Percentiles rank a stretch among this genome's conserved stretches.
Conservation (phyloP, 306 rosid species). For the Chamaecrista fasciculata region DNA sequence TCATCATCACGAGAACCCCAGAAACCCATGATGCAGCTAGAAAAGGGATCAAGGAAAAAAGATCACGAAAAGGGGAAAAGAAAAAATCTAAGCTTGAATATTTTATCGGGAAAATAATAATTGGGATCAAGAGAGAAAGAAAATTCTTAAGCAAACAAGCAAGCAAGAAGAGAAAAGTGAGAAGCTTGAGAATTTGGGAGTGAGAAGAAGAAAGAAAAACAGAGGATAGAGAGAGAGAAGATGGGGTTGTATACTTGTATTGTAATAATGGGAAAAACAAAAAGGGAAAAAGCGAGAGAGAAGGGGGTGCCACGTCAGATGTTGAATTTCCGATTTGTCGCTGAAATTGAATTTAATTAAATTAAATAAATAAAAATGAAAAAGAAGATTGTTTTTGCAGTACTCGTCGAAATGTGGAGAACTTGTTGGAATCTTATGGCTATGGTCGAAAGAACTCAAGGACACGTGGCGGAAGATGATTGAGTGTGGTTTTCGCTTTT, state of each 20-base stretch:
- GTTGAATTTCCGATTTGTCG: conserved; percentile 1
- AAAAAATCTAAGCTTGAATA: neutral
- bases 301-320: conserved; percentile 47
- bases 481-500: conserved; percentile 14
- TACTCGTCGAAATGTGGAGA: conserved; percentile 39
- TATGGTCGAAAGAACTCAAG: conserved; percentile 23
- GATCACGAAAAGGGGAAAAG: neutral
- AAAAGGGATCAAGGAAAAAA: neutral
- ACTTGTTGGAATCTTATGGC: conserved; percentile 61
- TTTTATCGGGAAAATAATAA: neutral
- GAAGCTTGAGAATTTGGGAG: neutral
- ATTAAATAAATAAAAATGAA: no score
- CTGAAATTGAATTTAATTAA: neutral
- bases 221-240: neutral
- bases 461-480: conserved; percentile 32
- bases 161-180: neutral
- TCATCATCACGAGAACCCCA: neutral
- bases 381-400: no score
- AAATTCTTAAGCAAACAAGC: neutral
- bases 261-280: conserved; percentile 5
- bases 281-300: conserved; percentile 11
- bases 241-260: no score
- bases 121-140: neutral
- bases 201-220: neutral
- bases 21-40: no score